Percentiles rank a stretch among this genome's conserved stretches.
phyloP scores from a whole-genome alignment of 371 early-diverging fungal genomes.

The Apophysomyces trapeziformis region DNA sequence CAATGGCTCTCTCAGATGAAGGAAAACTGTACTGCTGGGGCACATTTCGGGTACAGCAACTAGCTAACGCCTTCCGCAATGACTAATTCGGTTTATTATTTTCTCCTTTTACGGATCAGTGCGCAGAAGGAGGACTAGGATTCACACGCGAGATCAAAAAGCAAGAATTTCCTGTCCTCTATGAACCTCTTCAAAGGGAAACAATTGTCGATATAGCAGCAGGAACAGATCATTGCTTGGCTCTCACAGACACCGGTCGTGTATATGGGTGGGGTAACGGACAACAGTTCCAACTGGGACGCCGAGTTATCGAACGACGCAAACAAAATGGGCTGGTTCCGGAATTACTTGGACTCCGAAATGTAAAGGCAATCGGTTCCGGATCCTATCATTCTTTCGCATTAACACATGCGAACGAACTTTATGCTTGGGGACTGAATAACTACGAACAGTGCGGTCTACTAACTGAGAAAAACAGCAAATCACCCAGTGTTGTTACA shows the following conservation, averaged over 20 bases:
- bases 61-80: no score
- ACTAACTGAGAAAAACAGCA: slow-evolving; percentile 43
- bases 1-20: slow-evolving; percentile 85
- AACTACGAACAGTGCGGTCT: slow-evolving; percentile 92
- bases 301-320: slow-evolving; percentile 72
- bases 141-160: slow-evolving; percentile 67
- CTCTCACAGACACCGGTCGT: slow-evolving; percentile 72
- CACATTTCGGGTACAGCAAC: slow-evolving; percentile 76
- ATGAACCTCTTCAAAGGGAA: slow-evolving; percentile 43
- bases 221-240: slow-evolving; percentile 93
- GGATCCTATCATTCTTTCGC: slow-evolving; percentile 92
- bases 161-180: slow-evolving; percentile 66
- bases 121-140: slow-evolving; percentile 72
- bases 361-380: slow-evolving; percentile 72
- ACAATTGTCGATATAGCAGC: slow-evolving; percentile 81
- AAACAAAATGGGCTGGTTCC: slow-evolving; percentile 65
- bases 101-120: slow-evolving; percentile 19
- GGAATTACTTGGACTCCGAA: slow-evolving; percentile 56
- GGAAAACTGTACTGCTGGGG: slow-evolving; percentile 96
- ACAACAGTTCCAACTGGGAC: slow-evolving; percentile 95
- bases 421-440: slow-evolving; percentile 95
- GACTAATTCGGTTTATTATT: background rate
- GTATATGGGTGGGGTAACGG: slow-evolving; percentile 95
- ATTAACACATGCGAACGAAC: slow-evolving; percentile 64
- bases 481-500: slow-evolving; percentile 42